Evolutionary conservation across 495 filamentous ascomycete species (phyloP).

Genomic region (Staphylotrichum tortipilum): DNA sequence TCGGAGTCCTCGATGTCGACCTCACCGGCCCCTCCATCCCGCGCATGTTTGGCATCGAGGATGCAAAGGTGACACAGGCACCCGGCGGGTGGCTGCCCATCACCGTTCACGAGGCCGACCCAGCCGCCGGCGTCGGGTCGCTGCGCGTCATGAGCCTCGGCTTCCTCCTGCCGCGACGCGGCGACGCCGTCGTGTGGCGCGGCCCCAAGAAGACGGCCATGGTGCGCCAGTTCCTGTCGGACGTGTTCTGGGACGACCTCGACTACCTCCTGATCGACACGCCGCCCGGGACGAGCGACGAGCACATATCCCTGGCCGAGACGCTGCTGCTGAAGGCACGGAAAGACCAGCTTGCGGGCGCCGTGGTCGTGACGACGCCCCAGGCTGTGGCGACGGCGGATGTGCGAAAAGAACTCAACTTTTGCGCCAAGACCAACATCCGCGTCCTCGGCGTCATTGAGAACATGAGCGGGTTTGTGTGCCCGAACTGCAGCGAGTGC

Average conservation of each 20-base stretch:
- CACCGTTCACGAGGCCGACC: conserved; percentile 55
- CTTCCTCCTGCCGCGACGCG: conserved; percentile 73
- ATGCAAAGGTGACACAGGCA: conserved; percentile 80
- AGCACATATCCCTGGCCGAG: conserved; percentile 91
- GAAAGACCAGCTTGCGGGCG: conserved; percentile 59
- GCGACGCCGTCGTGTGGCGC: conserved; percentile 91
- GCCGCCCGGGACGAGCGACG: conserved; percentile 91
- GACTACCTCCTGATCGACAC: conserved; percentile 94
- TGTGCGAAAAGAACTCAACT: conserved; percentile 93
- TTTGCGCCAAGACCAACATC: conserved; percentile 80
- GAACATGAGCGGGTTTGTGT: conserved; percentile 97
- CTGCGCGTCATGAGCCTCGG: conserved; percentile 89
- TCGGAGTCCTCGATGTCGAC: conserved; percentile 94
- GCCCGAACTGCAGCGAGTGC: conserved; percentile 87
- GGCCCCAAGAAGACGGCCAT: conserved; percentile 99
- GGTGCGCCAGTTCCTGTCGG: conserved; percentile 89
- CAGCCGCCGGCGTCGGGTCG: conserved; percentile 46
- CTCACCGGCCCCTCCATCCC: conserved; percentile 95
- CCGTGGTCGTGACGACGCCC: conserved; percentile 91
- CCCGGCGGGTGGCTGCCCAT: conserved; percentile 87
- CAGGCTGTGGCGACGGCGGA: conserved; percentile 90
- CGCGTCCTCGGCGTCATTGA: conserved; percentile 82
- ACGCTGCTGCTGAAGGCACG: conserved; percentile 59
- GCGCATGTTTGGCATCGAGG: conserved; percentile 82
- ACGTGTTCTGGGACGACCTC: conserved; percentile 81